Conservation (phyloP, 805 yeast species). For the Helenozyma rhizophorensis region DNA sequence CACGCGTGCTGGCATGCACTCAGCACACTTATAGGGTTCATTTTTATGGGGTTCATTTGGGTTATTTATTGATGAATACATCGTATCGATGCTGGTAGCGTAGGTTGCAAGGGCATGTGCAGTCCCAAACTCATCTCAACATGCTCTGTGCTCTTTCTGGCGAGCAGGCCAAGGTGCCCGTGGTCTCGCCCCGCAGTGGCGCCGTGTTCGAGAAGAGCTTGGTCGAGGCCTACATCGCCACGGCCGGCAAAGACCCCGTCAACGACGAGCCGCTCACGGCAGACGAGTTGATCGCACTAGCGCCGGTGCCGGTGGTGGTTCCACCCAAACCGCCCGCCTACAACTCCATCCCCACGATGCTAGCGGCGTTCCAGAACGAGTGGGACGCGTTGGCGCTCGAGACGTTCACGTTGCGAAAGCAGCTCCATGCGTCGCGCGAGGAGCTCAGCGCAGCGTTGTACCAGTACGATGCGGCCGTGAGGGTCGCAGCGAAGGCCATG, state of each 20-base stretch:
- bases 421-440: conserved; percentile 58
- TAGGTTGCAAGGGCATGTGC: too few relatives aligned
- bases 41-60: too few relatives aligned
- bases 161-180: conserved; percentile 64
- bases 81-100: too few relatives aligned
- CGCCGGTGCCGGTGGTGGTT: conserved; percentile 15
- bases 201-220: conserved; percentile 63
- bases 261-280: conserved; percentile 53
- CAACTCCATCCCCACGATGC: conserved; percentile 73
- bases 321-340: conserved; percentile 44
- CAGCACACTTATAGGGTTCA: too few relatives aligned
- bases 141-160: conserved; percentile 55
- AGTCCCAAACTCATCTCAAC: neutral
- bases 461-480: conserved; percentile 84
- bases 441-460: conserved; percentile 76
- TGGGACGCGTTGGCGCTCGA: conserved; percentile 89
- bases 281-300: conserved; percentile 52
- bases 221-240: conserved; percentile 56
- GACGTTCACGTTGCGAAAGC: conserved; percentile 69
- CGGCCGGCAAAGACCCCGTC: conserved; percentile 74
- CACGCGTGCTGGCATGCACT: too few relatives aligned
- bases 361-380: conserved; percentile 76
- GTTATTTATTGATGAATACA: too few relatives aligned
- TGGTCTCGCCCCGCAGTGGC: conserved; percentile 68
- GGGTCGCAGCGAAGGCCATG: conserved; percentile 75